Conservation (phyloP, 495 filamentous ascomycete species). For the Neurospora pannonica region DNA sequence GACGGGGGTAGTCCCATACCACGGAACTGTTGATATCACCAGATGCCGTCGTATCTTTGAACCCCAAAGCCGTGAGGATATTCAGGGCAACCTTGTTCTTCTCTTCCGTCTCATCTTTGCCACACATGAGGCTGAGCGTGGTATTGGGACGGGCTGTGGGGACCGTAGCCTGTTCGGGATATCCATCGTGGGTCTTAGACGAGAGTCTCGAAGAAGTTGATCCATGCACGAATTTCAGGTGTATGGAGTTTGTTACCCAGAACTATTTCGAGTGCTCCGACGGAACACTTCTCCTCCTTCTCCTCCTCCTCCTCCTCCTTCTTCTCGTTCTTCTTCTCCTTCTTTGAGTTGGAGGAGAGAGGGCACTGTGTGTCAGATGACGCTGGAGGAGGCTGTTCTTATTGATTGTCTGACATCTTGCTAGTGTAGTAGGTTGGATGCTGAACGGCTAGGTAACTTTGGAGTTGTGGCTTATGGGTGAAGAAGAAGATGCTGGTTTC, state of each 20-base stretch:
- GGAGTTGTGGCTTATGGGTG: neutral
- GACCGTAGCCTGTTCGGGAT: neutral
- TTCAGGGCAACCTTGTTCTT: neutral
- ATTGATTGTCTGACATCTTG: neutral
- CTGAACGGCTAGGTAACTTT: neutral
- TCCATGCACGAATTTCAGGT: too few species aligned
- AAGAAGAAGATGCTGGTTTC: neutral
- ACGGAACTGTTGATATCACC: accelerated
- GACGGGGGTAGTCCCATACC: neutral
- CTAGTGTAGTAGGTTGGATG: neutral
- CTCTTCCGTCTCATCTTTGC: neutral
- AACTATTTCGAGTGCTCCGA: too few species aligned
- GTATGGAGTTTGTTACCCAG: too few species aligned
- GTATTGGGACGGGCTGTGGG: too few species aligned
- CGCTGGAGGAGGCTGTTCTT: neutral
- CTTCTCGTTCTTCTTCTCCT: too few species aligned
- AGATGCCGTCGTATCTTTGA: neutral
- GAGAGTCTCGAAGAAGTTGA: neutral
- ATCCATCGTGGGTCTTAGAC: neutral
- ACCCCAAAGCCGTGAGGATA: neutral
- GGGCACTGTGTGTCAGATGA: neutral
- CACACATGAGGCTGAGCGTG: neutral
- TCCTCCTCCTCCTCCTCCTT: too few species aligned
- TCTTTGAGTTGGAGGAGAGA: neutral
- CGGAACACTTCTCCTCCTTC: too few species aligned